Evolutionary conservation across 257 asterid species (phyloP), one percentile per base, ranked within the genome.

Genomic region (Jasminum sambac): DNA sequence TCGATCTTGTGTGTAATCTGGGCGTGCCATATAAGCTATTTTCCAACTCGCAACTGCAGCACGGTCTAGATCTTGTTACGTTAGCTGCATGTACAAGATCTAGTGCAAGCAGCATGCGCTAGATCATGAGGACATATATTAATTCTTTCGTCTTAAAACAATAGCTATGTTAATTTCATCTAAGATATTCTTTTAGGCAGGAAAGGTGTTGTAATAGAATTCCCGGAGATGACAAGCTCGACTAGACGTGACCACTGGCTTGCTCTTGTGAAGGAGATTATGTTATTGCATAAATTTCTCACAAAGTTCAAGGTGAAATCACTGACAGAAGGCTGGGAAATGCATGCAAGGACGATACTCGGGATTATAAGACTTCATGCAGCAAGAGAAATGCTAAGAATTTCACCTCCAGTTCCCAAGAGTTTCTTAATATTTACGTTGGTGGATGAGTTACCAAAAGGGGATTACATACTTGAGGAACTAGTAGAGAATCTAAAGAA

Each of bases 211-310:
- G 71, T 90, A 71, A 37, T 93, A 24, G 98, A 90, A 75, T 93
- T 93, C 69, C 98, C 97, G 0, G 98, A 93, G 86, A 75, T 90
- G 87, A 90, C 97, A 21, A 90, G 98, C 72, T 87, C 97, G 37
- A 93, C 96, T 0, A 86, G 98, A 52, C 95, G 98, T 0, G 95
- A 90, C 57, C 96, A 87, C 42, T 90, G 98, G 98, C 96, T 93
- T 41, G 86, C 94, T 5, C 94, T 93, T 8, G 76, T 86, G 36
- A 82, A 83, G 83, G 98, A 93, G 82, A 74, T 93, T 11, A 81
- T 85, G 79, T 76, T 89, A 11, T 74, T 90, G 74, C 96, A 93
- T 76, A 73, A 44, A 68, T 93, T 90, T 39, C 74, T 90, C n/a
- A 46, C 24, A 11, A 84, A 87, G 74, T 85, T 69, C 76, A 76